A percentile compares a stretch with the other conserved stretches of the same genome.
phyloP scores from a whole-genome alignment of 1,139 yeast species.

The Saccharomyces hybrid region DNA sequence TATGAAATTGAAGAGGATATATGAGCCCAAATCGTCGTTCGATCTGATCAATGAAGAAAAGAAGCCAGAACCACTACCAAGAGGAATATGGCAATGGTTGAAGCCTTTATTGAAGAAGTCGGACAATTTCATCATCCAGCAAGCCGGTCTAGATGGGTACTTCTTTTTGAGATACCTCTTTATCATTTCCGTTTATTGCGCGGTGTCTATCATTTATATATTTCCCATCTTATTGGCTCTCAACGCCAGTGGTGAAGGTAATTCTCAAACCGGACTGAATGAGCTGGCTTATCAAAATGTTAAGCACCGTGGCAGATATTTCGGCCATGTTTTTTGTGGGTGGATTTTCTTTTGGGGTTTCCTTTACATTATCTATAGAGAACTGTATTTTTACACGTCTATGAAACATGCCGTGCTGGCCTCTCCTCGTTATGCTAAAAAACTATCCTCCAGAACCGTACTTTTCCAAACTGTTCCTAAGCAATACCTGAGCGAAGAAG shows the following conservation, averaged over 20 bases:
- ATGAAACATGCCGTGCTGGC: slow-evolving; percentile 76
- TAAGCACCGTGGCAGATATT: slow-evolving; percentile 49
- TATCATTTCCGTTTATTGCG: slow-evolving; percentile 38
- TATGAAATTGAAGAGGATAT: slow-evolving; percentile 51
- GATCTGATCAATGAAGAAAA: slow-evolving; percentile 54
- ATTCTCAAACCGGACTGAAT: slow-evolving; percentile 38
- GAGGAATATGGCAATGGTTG: slow-evolving; percentile 60
- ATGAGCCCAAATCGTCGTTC: slow-evolving; percentile 57
- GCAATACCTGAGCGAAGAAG: slow-evolving; percentile 54
- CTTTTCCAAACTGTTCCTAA: slow-evolving; percentile 77
- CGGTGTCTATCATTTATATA: slow-evolving; percentile 38
- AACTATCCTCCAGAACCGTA: slow-evolving; percentile 70
- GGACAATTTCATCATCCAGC: slow-evolving; percentile 57
- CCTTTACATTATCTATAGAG: slow-evolving; percentile 69
- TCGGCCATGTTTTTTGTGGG: slow-evolving; percentile 78
- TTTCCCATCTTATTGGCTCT: slow-evolving; percentile 59
- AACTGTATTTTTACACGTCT: slow-evolving; percentile 70
- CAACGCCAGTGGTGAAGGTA: slow-evolving; percentile 40
- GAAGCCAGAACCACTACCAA: slow-evolving; percentile 55
- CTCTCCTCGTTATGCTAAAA: slow-evolving; percentile 69
- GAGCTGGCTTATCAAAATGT: slow-evolving; percentile 72
- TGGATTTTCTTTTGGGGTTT: slow-evolving; percentile 72
- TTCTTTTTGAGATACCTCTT: slow-evolving; percentile 54
- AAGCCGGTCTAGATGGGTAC: slow-evolving; percentile 71
- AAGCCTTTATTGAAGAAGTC: slow-evolving; percentile 50